Evolutionary conservation across 2,329 filamentous ascomycete genomes (phyloP).

Genomic region (Xylariaceae sp.): DNA sequence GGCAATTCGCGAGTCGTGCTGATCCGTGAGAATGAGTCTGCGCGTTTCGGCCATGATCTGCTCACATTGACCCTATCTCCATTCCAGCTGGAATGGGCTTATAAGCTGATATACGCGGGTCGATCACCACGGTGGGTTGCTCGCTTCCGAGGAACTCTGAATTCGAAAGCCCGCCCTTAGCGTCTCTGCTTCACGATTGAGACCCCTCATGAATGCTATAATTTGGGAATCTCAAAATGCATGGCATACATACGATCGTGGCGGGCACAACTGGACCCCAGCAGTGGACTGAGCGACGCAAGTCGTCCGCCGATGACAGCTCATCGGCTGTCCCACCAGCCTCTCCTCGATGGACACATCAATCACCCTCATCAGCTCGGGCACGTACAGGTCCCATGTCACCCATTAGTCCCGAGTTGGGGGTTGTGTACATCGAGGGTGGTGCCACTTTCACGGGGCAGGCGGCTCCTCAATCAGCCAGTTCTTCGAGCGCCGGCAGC

Average conservation of each 20-base stretch:
- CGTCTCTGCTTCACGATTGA: conserved; percentile 16
- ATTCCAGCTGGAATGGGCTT: conserved; percentile 19
- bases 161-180: conserved; percentile 4
- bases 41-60: conserved; percentile 20
- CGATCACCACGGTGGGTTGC: conserved; percentile 6
- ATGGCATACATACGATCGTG: conserved; percentile 39
- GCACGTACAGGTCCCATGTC: conserved; percentile 48
- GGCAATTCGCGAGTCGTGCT: conserved; percentile 14
- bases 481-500: conserved; percentile 44
- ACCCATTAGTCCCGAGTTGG: conserved; percentile 49
- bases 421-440: conserved; percentile 32
- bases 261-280: conserved; percentile 38
- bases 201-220: conserved; percentile 31
- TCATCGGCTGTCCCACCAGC: conserved; percentile 32
- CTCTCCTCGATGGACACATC: conserved; percentile 36
- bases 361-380: conserved; percentile 26
- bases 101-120: conserved; percentile 11
- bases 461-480: conserved; percentile 42
- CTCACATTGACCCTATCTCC: conserved; percentile 13
- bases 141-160: background rate
- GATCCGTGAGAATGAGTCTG: conserved; percentile 25
- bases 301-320: conserved; percentile 42
- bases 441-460: conserved; percentile 38
- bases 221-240: conserved; percentile 42
- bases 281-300: conserved; percentile 44